These are phyloP conservation scores for Fusarium papillatum DNA, from an alignment of 2,329 filamentous ascomycete species.

Conservation along the genomic window DNA sequence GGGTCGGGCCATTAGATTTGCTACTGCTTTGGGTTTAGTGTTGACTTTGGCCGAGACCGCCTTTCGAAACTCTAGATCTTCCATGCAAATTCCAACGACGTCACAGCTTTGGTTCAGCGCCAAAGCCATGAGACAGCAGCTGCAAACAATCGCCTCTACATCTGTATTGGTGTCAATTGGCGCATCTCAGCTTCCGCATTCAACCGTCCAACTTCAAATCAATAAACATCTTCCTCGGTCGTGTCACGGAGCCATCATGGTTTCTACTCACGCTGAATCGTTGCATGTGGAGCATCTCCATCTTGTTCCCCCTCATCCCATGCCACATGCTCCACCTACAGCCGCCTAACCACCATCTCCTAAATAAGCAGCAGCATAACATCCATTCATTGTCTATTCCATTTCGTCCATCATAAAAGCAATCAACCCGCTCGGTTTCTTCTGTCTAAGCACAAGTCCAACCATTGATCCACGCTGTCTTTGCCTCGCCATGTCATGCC, in stretches of 20 bases:
- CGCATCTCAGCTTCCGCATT: background rate
- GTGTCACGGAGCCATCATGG: conserved; percentile 20
- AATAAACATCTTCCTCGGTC: background rate
- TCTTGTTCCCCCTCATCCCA: conserved; percentile 1
- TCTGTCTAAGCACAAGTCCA: conserved; percentile 10
- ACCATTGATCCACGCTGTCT: conserved; percentile 12
- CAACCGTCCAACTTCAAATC: background rate
- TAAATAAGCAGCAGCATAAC: background rate
- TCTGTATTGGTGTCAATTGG: background rate
- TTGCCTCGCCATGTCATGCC: conserved; percentile 6
- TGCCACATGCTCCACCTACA: conserved; percentile 2
- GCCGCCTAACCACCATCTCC: background rate
- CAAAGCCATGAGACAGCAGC: background rate
- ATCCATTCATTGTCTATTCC: background rate
- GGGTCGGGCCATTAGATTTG: conserved; percentile 21
- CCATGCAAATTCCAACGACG: conserved; percentile 22
- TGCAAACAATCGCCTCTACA: background rate
- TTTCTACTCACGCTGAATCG: conserved; percentile 16
- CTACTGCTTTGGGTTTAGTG: conserved; percentile 17
- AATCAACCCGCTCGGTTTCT: background rate
- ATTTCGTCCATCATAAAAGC: background rate
- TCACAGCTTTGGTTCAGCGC: conserved; percentile 18
- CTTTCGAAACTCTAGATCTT: conserved; percentile 1
- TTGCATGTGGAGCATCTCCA: conserved; percentile 22
- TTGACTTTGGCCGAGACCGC: background rate